Evolutionary conservation across 352 stramenopile species (phyloP), one percentile per base, ranked within the genome.

Genomic region (Phytophthora ramorum): DNA sequence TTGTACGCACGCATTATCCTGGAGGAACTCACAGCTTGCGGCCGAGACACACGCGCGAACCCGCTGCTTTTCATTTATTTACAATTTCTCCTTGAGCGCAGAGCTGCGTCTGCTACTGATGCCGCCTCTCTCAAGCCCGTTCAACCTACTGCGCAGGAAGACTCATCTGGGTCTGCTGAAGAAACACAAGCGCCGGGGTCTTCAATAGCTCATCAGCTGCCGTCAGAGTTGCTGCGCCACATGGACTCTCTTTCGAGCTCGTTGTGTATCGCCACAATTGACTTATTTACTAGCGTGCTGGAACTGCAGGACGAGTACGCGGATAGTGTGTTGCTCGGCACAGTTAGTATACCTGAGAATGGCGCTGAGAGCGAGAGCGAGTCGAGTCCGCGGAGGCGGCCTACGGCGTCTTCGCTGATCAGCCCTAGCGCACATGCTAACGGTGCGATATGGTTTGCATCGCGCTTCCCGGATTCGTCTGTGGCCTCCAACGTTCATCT

Each of bases 211-310:
- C 71, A 85, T 5, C 63, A 80, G 24, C 73, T 96, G n/a, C 81
- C 85, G 8, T 79, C 73, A 4, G 83, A 94, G 55, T 40, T 96
- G 30, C 75, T 95, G 16, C 83, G 91, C 40, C 86, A 85, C 44
- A 92, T 94, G 71, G 79, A 92, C 64, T 92, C 86, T 10, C 71
- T 95, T 14, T 95, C 86, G 1, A 88, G 75, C 24, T 91, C 85
- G 22, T 58, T 95, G 46, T 94, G 85, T 46, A 89, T 96, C 43
- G 82, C 81, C 20, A 92, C 88, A 3, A 93, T 96, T 35, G 86
- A 96, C 26, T 70, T 96, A 50, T 94, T 94, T 50, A 90, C 83
- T 6, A 82, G 74, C 28, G 49, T 96, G 4, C 59, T 96, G 19
- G 80, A 90, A 34, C 59, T 96, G 14, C 75, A 92, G 58, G 81